phyloP scores from a whole-genome alignment of 2,329 filamentous ascomycete genomes.

The Paracorniculantispora psalliotae region DNA sequence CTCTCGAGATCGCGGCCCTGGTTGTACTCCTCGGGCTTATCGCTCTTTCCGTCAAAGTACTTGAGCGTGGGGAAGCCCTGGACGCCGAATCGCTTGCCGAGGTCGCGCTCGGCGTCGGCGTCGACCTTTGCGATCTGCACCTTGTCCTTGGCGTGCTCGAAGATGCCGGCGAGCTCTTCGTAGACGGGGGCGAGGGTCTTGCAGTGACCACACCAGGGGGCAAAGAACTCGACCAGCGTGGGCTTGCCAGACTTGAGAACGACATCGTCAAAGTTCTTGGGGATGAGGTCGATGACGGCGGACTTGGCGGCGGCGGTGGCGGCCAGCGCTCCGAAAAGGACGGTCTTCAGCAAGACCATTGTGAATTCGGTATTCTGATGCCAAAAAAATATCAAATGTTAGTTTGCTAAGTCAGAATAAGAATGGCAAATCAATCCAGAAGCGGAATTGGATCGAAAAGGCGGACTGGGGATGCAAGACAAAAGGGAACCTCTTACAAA shows the following conservation, averaged over 20 bases:
- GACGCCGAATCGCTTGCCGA: slow-evolving; percentile 82
- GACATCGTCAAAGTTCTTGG: slow-evolving; percentile 85
- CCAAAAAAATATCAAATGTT: not conserved
- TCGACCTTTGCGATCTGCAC: slow-evolving; percentile 94
- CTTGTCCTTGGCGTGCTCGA: slow-evolving; percentile 64
- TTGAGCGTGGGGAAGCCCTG: slow-evolving; percentile 97
- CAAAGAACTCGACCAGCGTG: slow-evolving; percentile 95
- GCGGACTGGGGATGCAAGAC: not conserved
- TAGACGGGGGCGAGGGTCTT: slow-evolving; percentile 93
- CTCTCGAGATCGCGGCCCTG: slow-evolving; percentile 85
- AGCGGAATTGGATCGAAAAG: not conserved
- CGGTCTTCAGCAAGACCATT: slow-evolving; percentile 57
- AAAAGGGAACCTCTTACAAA: slow-evolving; percentile 7
- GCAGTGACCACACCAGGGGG: slow-evolving; percentile 99
- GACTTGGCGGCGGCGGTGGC: slow-evolving; percentile 62
- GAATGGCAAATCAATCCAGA: not conserved
- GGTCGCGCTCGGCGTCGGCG: slow-evolving; percentile 77
- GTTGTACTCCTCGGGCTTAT: slow-evolving; percentile 78
- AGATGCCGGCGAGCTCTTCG: slow-evolving; percentile 77
- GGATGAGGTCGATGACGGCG: slow-evolving; percentile 83
- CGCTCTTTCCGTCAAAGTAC: slow-evolving; percentile 94
- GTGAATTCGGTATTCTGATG: slow-evolving; percentile 19
- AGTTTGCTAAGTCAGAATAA: not conserved
- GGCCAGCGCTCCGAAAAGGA: slow-evolving; percentile 52
- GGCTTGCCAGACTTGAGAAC: slow-evolving; percentile 91